Percentiles rank a stretch among this genome's conserved stretches.
Evolutionary conservation across 75 land plant genomes (phyloP).

Genomic region (Sequoiadendron giganteum): DNA sequence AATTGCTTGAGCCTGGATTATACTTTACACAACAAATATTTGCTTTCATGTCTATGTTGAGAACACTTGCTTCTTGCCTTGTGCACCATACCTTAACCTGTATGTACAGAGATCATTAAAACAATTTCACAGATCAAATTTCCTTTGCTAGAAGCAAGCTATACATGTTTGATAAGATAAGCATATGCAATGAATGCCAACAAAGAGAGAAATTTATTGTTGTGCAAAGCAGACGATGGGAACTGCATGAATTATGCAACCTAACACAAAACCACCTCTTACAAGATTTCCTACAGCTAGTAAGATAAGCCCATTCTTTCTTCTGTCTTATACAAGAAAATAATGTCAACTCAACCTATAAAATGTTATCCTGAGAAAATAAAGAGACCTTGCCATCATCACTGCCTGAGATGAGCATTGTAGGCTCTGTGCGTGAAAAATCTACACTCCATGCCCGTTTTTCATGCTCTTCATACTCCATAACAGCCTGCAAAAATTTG

Average conservation of each 20-base stretch:
- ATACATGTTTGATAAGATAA: background rate
- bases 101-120: background rate
- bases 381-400: conserved; percentile 92
- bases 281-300: background rate
- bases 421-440: conserved; percentile 91
- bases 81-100: conserved; percentile 99
- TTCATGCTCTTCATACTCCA: conserved; percentile 99
- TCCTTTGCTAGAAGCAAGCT: background rate
- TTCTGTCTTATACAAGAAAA: background rate
- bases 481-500: conserved; percentile 58
- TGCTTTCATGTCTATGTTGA: conserved; percentile 98
- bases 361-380: background rate
- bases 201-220: background rate
- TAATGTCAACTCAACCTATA: background rate
- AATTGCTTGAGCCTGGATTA: conserved; percentile 92
- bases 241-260: background rate
- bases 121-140: background rate
- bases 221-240: conserved; percentile 5
- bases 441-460: conserved; percentile 99
- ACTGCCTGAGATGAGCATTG: conserved; percentile 97
- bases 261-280: background rate
- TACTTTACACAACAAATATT: conserved; percentile 99
- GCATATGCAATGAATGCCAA: background rate
- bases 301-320: background rate
- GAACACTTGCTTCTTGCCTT: conserved; percentile 88